Base-by-base conservation (phyloP, 768 basidiomycete species). In the Hypholoma sublateritium region DNA sequence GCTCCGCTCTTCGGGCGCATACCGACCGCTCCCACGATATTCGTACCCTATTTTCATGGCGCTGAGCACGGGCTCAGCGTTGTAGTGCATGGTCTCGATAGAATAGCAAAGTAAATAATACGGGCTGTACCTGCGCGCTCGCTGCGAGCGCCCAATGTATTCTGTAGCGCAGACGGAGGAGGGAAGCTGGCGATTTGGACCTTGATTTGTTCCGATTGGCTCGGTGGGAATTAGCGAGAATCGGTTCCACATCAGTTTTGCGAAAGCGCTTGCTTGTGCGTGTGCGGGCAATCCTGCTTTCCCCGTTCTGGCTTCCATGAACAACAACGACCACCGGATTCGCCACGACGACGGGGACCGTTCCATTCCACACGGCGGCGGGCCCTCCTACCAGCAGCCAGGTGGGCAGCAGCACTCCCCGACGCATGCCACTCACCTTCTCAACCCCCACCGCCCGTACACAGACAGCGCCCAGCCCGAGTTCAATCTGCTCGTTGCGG, bases 401-500 rank as follows among this genome's bases (percentile, higher is more conserved):
- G 56, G 53, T 56, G 46, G 32, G 55, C 43, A 48, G 54, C 35
- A 25, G 12, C 44, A n/a, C 46, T 35, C 17, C 36, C 47, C 59
- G 45, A 51, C 41, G 57, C 59, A 52, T 39, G 62, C 65, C 63
- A 65, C 65, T 49, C 52, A 39, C 50, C n/a, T n/a, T n/a, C n/a
- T n/a, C n/a, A n/a, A n/a, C n/a, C n/a, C n/a, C 28, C 32, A 49
- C 58, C 62, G 28, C 60, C 41, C 53, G 53, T 53, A 57, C 44
- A 57, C 68, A 73, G 77, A 75, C 53, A 65, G 59, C 59, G 44
- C 64, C 62, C 71, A 71, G 61, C 72, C 76, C 63, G 75, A 78
- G 61, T 76, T 77, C 76, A 86, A 87, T 64, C 76, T 93, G 71
- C 87, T 93, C 76, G 89, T 91, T 67, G 91, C 90, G 56, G 91